Conservation (phyloP, 75 land plant genomes). For the Sequoiadendron giganteum region DNA sequence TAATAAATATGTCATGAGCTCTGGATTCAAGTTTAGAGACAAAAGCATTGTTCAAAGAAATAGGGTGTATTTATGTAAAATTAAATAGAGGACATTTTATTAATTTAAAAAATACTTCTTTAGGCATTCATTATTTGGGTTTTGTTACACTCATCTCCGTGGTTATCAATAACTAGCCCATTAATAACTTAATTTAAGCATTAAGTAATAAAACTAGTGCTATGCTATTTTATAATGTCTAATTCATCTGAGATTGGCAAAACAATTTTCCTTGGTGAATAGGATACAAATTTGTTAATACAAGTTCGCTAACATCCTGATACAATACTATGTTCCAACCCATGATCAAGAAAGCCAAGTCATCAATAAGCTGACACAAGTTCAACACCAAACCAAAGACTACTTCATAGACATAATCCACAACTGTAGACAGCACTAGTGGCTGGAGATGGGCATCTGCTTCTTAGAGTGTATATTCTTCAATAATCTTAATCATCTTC, state of each 20-base stretch:
- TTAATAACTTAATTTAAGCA: background rate
- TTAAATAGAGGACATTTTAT: background rate
- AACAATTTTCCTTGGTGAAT: background rate
- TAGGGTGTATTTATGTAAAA: background rate
- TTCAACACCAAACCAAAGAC: background rate
- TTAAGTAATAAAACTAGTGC: background rate
- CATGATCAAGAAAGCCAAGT: too few relatives aligned
- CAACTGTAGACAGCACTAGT: background rate
- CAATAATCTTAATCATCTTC: background rate
- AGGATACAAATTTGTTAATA: background rate
- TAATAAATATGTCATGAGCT: background rate
- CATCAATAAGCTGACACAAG: too few relatives aligned
- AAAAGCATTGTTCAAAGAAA: background rate
- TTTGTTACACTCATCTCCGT: background rate
- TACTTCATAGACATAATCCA: background rate
- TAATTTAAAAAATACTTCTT: background rate
- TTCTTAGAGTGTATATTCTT: background rate
- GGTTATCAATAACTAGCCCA: background rate
- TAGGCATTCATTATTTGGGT: background rate
- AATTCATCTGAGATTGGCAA: background rate
- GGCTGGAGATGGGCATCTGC: background rate
- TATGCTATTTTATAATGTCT: background rate
- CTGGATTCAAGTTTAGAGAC: background rate
- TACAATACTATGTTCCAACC: background rate
- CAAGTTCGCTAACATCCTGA: background rate